A percentile compares a stretch with the other conserved stretches of the same genome.
Conservation (phyloP, 2,329 filamentous ascomycete species). For the Aspergillus brunneoviolaceus region DNA sequence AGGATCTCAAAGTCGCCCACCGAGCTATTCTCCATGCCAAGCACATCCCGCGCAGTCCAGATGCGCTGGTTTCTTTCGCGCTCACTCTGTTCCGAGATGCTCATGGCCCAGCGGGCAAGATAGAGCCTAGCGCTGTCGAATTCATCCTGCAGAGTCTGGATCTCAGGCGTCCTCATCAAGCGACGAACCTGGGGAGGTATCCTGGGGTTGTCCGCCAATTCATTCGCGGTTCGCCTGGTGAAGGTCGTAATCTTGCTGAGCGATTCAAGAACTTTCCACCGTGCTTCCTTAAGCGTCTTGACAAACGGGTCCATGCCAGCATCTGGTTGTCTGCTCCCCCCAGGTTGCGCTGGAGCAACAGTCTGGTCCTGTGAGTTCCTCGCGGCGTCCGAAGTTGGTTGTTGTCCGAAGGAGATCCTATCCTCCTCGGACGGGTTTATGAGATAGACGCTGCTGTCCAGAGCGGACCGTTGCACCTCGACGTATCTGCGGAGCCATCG, state of each 20-base stretch:
- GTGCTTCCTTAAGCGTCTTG: constrained; percentile 89
- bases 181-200: constrained; percentile 84
- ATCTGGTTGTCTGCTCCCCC: constrained; percentile 49
- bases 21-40: constrained; percentile 91
- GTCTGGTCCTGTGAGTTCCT: constrained; percentile 35
- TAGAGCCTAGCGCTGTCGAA: constrained; percentile 96
- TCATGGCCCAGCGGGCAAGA: constrained; percentile 96
- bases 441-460: constrained; percentile 87
- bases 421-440: constrained; percentile 86
- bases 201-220: constrained; percentile 86
- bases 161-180: constrained; percentile 84
- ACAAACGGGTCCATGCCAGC: constrained; percentile 88
- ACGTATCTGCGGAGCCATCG: constrained; percentile 87
- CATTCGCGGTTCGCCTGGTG: constrained; percentile 85
- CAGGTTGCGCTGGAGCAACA: constrained; percentile 35
- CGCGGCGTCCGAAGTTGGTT: constrained; percentile 45
- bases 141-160: constrained; percentile 92
- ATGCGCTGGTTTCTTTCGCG: constrained; percentile 79
- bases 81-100: constrained; percentile 95
- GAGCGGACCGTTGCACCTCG: constrained; percentile 75
- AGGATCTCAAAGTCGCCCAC: constrained; percentile 95
- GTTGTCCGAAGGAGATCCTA: constrained; percentile 69
- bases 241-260: constrained; percentile 97
- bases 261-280: constrained; percentile 95
- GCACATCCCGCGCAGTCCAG: constrained; percentile 88